Evolutionary conservation across 129 eudicot genomes (phyloP).

Genomic region (Tagetes erecta): DNA sequence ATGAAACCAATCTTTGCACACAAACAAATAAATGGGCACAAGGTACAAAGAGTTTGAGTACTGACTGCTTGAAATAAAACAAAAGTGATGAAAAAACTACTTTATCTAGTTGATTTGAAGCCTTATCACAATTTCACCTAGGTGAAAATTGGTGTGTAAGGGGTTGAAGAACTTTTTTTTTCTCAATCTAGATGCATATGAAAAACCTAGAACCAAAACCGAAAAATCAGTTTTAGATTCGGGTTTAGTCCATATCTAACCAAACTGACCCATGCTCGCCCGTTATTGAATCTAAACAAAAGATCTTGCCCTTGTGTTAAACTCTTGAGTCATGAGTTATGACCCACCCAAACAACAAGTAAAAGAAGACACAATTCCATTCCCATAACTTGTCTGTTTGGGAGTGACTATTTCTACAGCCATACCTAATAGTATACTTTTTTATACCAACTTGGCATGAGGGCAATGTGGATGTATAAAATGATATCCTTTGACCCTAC

Average conservation of each 20-base stretch:
- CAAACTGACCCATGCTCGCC: not conserved
- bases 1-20: constrained; percentile 28
- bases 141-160: constrained; percentile 7
- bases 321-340: constrained; percentile 2
- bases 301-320: constrained; percentile 25
- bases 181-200: no score
- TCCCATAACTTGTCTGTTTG: constrained; percentile 36
- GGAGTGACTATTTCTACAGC: constrained; percentile 21
- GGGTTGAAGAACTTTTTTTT: not conserved
- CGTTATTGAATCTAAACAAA: constrained; percentile 23
- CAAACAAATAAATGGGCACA: constrained; percentile 27
- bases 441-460: constrained; percentile 35
- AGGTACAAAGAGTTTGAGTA: constrained; percentile 32
- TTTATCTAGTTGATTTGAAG: constrained; percentile 35
- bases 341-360: constrained; percentile 18
- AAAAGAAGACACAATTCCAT: constrained; percentile 21
- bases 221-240: not conserved
- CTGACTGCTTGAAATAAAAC: constrained; percentile 31
- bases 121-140: constrained; percentile 37
- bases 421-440: constrained; percentile 24
- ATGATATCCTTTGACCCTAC: constrained; percentile 37
- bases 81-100: constrained; percentile 28
- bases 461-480: constrained; percentile 29
- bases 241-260: not conserved
- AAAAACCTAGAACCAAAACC: not conserved